phyloP scores from a whole-genome alignment of 1,139 yeast genomes.

The Taphrina populina region DNA sequence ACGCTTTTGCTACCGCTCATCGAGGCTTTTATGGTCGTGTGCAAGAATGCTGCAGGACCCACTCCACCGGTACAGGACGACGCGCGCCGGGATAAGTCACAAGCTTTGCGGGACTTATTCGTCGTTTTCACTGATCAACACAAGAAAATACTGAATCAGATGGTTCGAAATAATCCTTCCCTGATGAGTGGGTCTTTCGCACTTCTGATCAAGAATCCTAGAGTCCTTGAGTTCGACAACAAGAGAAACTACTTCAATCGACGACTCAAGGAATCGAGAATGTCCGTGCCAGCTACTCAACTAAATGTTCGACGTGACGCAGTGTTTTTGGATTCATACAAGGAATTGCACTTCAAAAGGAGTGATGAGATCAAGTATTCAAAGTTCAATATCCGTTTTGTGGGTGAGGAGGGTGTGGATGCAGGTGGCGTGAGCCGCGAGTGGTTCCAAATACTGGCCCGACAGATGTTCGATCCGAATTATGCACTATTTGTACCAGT shows the following conservation, averaged over 20 bases:
- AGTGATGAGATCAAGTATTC: slow-evolving; percentile 72
- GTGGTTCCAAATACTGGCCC: slow-evolving; percentile 91
- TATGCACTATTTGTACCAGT: slow-evolving; percentile 92
- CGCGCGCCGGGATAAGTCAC: slow-evolving; percentile 52
- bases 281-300: slow-evolving; percentile 51
- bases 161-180: slow-evolving; percentile 89
- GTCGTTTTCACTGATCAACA: slow-evolving; percentile 89
- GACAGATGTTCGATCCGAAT: slow-evolving; percentile 96
- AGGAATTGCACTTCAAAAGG: slow-evolving; percentile 76
- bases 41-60: slow-evolving; percentile 78
- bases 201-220: slow-evolving; percentile 82
- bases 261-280: slow-evolving; percentile 53
- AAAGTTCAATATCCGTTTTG: slow-evolving; percentile 74
- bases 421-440: slow-evolving; percentile 98
- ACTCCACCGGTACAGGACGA: slow-evolving; percentile 5
- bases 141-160: slow-evolving; percentile 80
- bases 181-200: slow-evolving; percentile 96
- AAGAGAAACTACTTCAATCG: slow-evolving; percentile 83
- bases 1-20: slow-evolving; percentile 81
- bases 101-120: slow-evolving; percentile 64
- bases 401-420: slow-evolving; percentile 94
- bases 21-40: slow-evolving; percentile 92
- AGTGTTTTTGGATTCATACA: slow-evolving; percentile 86
- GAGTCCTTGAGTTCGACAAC: slow-evolving; percentile 90
- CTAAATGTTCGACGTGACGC: slow-evolving; percentile 81